phyloP scores from a whole-genome alignment of 768 basidiomycete genomes.

The Trametes sanguinea region DNA sequence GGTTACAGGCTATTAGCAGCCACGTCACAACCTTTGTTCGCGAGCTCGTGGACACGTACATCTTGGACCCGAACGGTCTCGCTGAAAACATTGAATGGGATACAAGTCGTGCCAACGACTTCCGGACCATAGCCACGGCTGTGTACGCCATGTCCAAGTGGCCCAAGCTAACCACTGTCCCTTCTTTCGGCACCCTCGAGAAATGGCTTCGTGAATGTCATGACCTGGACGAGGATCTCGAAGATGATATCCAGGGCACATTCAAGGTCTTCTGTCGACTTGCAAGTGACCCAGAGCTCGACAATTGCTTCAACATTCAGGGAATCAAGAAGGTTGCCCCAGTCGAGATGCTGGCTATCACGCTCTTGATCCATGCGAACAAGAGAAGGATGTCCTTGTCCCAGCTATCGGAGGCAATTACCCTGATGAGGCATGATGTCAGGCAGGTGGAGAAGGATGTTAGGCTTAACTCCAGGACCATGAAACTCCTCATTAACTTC shows the following conservation, averaged over 20 bases:
- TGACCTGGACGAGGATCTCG: conserved; percentile 35
- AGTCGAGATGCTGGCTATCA: conserved; percentile 64
- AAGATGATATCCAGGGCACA: conserved; percentile 40
- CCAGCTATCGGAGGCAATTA: conserved; percentile 48
- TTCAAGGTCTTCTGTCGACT: conserved; percentile 52
- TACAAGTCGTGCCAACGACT: conserved; percentile 39
- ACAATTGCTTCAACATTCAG: conserved; percentile 40
- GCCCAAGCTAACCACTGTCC: conserved; percentile 19
- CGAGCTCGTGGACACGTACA: conserved; percentile 49
- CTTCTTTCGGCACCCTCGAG: conserved; percentile 20
- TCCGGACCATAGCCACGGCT: conserved; percentile 35
- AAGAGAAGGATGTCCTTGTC: conserved; percentile 41
- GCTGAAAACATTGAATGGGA: conserved; percentile 39
- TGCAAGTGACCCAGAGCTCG: conserved; percentile 39
- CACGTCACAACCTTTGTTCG: conserved; percentile 62
- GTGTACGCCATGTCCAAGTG: conserved; percentile 35
- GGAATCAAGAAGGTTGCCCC: conserved; percentile 56
- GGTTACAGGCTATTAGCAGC: conserved; percentile 65
- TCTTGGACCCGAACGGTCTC: conserved; percentile 38
- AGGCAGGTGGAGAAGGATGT: conserved; percentile 61
- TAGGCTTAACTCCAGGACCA: conserved; percentile 60
- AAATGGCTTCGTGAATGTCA: conserved; percentile 32
- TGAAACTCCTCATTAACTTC: conserved; percentile 56
- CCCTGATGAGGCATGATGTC: conserved; percentile 56
- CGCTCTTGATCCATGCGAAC: conserved; percentile 53